Base-by-base conservation (phyloP, 257 asterid genomes). In the Knoxia roxburghii region DNA sequence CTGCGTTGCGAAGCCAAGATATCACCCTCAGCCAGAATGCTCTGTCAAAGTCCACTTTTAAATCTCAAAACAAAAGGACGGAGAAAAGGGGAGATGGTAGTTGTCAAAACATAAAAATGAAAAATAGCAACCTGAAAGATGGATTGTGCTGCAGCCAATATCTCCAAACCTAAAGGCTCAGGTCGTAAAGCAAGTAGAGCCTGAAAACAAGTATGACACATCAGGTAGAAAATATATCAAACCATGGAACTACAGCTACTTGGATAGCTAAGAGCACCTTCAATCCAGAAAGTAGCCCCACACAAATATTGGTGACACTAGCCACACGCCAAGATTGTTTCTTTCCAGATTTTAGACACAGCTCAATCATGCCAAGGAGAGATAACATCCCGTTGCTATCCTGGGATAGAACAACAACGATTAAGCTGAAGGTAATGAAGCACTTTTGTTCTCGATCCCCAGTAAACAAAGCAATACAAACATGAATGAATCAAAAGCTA, bases 1-100 rank as follows among this genome's bases (percentile, higher is more conserved):
- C 99, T 81, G 39, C 96, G 93, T 74, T 94, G 99, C 41, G 99
- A 88, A 76, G 97, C 88, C 79, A 91, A 86, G 61, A 90, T 87
- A 78, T 94, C 99, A 54, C 95, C 99, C 87, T 88, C 99, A 49
- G 96, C 87, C 77, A 94, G 83, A 80, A 88, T 87, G 72, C 72
- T 81, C 99, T 94, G 88, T 72, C 80, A 79, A 73, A 76, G 60
- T 66, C 76, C 74, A 71, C 68, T 59, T 70, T 65, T 78, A 73
- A 64, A 49, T 63, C 70, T 64, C 59, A 43, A 65, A 68, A 65
- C 32, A 55, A 63, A 72, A 50, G 60, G 65, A 53, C 29, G 51
- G 70, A 27, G 7, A 39, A 61, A 64, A n/a, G n/a, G n/a, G n/a
- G n/a, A n/a, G n/a, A n/a, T n/a, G 61, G 72, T 13, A 68, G 27